Evolutionary conservation across 805 yeast species (phyloP), one percentile per base, ranked within the genome.

Genomic region (Teunomyces cretensis): DNA sequence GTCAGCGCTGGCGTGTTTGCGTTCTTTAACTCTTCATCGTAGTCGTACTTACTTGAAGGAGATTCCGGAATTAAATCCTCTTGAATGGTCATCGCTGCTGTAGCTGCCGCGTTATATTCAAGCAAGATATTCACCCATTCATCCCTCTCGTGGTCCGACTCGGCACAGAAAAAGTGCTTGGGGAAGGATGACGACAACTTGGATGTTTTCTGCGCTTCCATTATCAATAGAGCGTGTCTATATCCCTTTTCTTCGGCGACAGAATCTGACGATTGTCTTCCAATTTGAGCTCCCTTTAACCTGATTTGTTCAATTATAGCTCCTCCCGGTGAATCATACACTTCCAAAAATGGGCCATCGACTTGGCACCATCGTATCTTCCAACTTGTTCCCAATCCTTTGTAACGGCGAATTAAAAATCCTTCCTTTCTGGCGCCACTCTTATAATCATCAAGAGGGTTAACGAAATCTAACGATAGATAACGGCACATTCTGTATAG

Each of bases 111-210:
- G 22, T 61, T 60, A 40, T 57, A 61, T 41, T 69, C 72, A 9
- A 72, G 61, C 55, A 72, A 60, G 1, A 61, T 52, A 16, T 77
- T 73, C 7, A 86, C 78, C 94, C 95, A 87, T 8, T 68, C 68
- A 55, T 85, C 91, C 45, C 92, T 75, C 57, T 89, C 96, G 22
- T 72, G 76, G 37, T 85, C 85, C 7, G 85, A 81, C 60, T 90
- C 96, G 2, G 94, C 85, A 62, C 95, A 88, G 43, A 89, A 76
- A 41, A 79, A 75, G 55, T 84, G 88, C 51, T 75, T 81, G 1
- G 79, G 77, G 24, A 51, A 68, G 4, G 61, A 56, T 6, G 68
- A 53, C 5, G 70, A 57, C 15, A 67, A 54, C 22, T 62, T 62
- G 33, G 66, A 64, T 45, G 64, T 62, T 41, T 51, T 62, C 41